Base-by-base conservation (phyloP, 2,329 filamentous ascomycete species). In the Biscogniauxia marginata region DNA sequence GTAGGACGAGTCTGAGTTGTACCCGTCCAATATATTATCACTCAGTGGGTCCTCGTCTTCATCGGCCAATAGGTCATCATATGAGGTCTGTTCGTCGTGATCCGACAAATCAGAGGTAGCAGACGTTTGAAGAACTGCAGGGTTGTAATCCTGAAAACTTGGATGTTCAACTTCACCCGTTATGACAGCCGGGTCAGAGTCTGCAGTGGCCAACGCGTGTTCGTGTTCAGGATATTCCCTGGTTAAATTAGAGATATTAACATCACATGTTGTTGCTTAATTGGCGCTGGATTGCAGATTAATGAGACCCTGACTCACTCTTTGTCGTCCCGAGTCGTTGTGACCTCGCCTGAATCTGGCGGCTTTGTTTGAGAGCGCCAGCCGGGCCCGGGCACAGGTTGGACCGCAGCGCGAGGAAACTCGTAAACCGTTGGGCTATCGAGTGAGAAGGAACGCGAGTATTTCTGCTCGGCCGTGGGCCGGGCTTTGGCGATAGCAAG, bases 391-490 rank as follows among this genome's bases (percentile, higher is more conserved):
- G 49, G 60, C 53, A 62, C 59, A 59, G 54, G 59, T 47, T 49
- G 58, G 50, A 56, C 39, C 25, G 63, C 64, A 61, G 58, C 62
- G 50, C 56, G 61, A 51, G 79, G 79, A 64, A 83, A 84, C 65
- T 84, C 81, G 78, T 86, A 86, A 49, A 86, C 72, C 25, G 82
- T 85, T 58, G 83, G 84, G 67, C 83, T 86, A 69, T 86, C 83
- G 53, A 84, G 69, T 13, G 82, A 81, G 63, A 73, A 80, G 25
- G 80, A 78, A 58, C 83, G 77, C n/a, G 77, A 76, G 66, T 82
- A 84, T 50, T 82, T 73, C 59, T 79, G 76, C 49, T 80, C 79
- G n/a, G 82, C 79, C 59, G 75, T 75, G 45, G 76, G 74, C 20
- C 81, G 72, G 57, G 77, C 74, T 52, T 73, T 69, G 49, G 68